phyloP scores from a whole-genome alignment of 345 rosid species.

The Populus tremula region DNA sequence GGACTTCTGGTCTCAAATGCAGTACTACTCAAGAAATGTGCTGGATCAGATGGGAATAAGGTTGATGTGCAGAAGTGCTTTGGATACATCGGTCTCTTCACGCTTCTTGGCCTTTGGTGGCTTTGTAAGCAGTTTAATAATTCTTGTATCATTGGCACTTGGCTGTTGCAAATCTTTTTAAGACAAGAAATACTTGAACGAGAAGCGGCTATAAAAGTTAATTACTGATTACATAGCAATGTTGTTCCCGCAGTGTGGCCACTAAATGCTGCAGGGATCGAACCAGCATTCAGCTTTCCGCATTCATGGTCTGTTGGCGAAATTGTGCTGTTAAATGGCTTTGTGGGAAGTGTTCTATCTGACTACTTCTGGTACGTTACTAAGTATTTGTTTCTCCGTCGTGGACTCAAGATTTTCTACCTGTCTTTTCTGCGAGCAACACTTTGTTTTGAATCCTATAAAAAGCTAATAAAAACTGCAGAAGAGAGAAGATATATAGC shows the following conservation, averaged over 20 bases:
- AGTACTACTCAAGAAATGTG: constrained; percentile 57
- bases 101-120: constrained; percentile 69
- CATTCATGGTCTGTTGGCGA: constrained; percentile 40
- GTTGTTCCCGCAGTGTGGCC: constrained; percentile 52
- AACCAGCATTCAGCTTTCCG: constrained; percentile 57
- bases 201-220: not conserved
- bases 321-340: constrained; percentile 44
- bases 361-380: constrained; percentile 59
- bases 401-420: not conserved
- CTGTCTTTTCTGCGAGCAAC: no score
- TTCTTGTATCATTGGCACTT: not conserved
- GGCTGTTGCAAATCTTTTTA: not conserved
- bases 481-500: not conserved
- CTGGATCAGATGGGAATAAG: constrained; percentile 54
- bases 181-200: not conserved
- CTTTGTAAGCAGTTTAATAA: constrained; percentile 38
- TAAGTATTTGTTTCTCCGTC: no score
- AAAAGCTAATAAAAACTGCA: not conserved
- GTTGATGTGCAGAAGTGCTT: constrained; percentile 54
- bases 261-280: constrained; percentile 46
- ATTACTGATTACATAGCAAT: constrained; percentile 4
- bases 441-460: not conserved
- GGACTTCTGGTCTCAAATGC: constrained; percentile 12
- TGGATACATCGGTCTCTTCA: constrained; percentile 60
- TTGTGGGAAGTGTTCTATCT: constrained; percentile 51